A percentile compares a stretch with the other conserved stretches of the same genome.
Evolutionary conservation across 176 grass and related monocot genomes (phyloP).

Genomic region (Hyparrhenia diplandra): DNA sequence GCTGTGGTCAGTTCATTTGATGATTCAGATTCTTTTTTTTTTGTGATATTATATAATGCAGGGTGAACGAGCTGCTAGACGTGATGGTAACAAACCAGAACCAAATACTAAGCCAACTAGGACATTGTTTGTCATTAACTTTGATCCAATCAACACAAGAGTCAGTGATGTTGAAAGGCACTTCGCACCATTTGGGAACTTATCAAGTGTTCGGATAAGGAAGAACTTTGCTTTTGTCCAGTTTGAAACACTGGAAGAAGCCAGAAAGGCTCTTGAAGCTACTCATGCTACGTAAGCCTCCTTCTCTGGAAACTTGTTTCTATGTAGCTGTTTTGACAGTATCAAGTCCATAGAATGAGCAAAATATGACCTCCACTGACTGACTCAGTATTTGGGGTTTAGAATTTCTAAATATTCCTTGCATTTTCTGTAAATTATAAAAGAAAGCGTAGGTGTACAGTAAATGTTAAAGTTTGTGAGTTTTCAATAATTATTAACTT

Average conservation of each 20-base stretch:
- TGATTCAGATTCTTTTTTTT: neutral
- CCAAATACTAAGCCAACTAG: slow-evolving; percentile 74
- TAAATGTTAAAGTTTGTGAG: neutral
- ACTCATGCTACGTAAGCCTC: slow-evolving; percentile 73
- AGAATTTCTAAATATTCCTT: neutral
- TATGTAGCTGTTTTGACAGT: slow-evolving; percentile 23
- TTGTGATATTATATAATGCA: slow-evolving; percentile 25
- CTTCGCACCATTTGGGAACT: slow-evolving; percentile 80
- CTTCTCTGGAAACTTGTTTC: slow-evolving; percentile 50
- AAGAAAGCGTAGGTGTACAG: neutral
- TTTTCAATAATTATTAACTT: neutral
- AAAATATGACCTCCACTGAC: neutral
- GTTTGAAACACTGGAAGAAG: slow-evolving; percentile 88
- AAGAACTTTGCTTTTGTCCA: slow-evolving; percentile 97
- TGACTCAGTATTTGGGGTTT: neutral
- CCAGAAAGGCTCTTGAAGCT: slow-evolving; percentile 71
- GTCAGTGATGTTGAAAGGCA: slow-evolving; percentile 77
- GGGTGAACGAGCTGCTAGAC: slow-evolving; percentile 68
- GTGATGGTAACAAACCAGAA: slow-evolving; percentile 58
- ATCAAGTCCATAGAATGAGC: neutral
- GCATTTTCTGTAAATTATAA: neutral
- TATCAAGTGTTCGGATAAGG: slow-evolving; percentile 86
- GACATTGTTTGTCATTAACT: slow-evolving; percentile 95
- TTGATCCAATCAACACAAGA: slow-evolving; percentile 85
- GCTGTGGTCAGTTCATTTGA: neutral